These are phyloP conservation scores for Cyanidioschyzon merolae DNA, from an alignment of 23 red algal genomes.

Conservation along the genomic window DNA sequence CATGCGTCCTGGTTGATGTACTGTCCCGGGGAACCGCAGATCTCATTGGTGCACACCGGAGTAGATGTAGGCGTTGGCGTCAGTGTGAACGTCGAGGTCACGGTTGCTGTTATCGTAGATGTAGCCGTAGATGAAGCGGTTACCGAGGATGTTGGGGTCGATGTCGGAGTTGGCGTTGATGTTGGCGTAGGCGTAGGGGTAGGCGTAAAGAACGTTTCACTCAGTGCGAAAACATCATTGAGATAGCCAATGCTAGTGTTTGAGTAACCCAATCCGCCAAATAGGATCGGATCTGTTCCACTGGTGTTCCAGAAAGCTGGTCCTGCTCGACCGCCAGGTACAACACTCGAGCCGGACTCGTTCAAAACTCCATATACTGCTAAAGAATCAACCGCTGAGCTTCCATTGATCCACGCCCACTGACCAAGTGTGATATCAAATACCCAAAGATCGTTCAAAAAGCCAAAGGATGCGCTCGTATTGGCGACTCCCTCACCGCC, in stretches of 20 bases:
- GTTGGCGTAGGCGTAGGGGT: constrained; percentile 11
- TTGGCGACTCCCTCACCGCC: background rate
- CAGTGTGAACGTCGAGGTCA: background rate
- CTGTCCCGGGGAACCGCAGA: background rate
- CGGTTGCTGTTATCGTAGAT: background rate
- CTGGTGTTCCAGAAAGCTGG: background rate
- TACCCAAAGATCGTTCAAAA: background rate
- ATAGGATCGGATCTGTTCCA: background rate
- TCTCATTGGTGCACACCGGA: constrained; percentile 2
- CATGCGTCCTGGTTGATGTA: constrained; percentile 9
- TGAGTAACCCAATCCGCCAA: background rate
- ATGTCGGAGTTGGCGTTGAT: background rate
- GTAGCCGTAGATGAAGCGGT: background rate
- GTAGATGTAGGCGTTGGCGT: background rate
- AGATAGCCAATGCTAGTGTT: background rate
- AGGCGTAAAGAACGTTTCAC: background rate
- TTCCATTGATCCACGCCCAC: constrained; percentile 10
- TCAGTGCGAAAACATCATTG: constrained; percentile 7
- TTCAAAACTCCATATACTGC: background rate
- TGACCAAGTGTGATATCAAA: background rate
- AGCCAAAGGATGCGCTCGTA: background rate
- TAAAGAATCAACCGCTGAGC: background rate
- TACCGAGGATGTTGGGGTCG: background rate
- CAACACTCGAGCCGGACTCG: background rate
- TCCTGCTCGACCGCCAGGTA: background rate